Evolutionary conservation across 2,329 filamentous ascomycete genomes (phyloP), one percentile per base, ranked within the genome.

Genomic region (Ceratocystis colombiana): DNA sequence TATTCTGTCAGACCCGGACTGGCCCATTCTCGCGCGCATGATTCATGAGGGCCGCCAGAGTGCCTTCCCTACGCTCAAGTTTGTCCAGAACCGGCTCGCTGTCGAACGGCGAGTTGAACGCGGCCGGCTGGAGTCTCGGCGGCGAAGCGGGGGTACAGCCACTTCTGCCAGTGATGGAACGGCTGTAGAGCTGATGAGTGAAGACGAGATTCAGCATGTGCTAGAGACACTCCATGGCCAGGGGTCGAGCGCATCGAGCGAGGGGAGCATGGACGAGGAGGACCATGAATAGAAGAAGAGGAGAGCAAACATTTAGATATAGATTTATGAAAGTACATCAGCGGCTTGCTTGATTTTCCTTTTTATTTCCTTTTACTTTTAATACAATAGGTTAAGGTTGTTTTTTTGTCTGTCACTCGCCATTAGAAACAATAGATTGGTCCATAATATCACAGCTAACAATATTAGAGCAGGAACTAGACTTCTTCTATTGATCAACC

Each of bases 41-140:
- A 83, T 99, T 15, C 88, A 91, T 69, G 88, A 90, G 67, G 94
- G 94, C 22, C 88, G 95, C 74, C 89, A 94, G 75, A 91, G 88
- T 69, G 85, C 88, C 0, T 99, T 95, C 73, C 90, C 94, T 0
- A 96, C 94, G 74, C 80, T 99, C 63, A 89, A 94, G 73, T 99
- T 97, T 73, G 84, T 97, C 68, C 84, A 82, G 28, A 99, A 99
- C 73, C 79, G 94, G 63, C 83, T 96, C 70, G 90, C 89, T 71
- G 79, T 96, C 7, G 94, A 99, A 76, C 81, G 86, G 62, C 71
- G 81, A 62, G 79, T 88, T n/a, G 84, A 87, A 71, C 74, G 77
- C 68, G 85, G 84, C 1, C 75, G 85, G 20, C 74, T 77, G 62
- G 80, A 82, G 72, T 84, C 82, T 1, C 75, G 85, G 22, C 25